Conservation (phyloP, 352 stramenopile species). For the Phytophthora vignae region DNA sequence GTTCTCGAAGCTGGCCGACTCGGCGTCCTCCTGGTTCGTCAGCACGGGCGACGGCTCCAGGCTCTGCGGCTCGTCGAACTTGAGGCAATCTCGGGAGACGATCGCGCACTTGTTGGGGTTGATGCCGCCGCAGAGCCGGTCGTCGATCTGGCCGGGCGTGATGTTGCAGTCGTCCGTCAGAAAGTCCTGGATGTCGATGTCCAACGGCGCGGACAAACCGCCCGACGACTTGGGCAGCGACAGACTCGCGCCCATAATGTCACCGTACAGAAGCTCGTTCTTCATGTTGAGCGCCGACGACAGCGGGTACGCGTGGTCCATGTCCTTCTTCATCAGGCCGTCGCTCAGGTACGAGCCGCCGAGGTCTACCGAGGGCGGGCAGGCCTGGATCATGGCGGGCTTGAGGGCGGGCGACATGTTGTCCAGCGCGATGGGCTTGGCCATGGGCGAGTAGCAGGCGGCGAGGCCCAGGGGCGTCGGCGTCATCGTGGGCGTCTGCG, state of each 20-base stretch:
- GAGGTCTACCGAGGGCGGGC: constrained; percentile 71
- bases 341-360: constrained; percentile 53
- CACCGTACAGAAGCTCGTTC: constrained; percentile 53
- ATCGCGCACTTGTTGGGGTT: constrained; percentile 66
- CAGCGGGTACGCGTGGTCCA: constrained; percentile 46
- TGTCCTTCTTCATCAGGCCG: constrained; percentile 45
- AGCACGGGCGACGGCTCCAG: constrained; percentile 34
- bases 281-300: constrained; percentile 53
- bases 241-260: constrained; percentile 44
- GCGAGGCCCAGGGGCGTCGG: constrained; percentile 43
- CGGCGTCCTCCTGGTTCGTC: constrained; percentile 32
- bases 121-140: constrained; percentile 40
- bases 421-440: constrained; percentile 79
- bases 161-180: constrained; percentile 81
- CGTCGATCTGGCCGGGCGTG: constrained; percentile 57
- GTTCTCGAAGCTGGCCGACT: constrained; percentile 64
- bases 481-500: constrained; percentile 38
- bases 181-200: constrained; percentile 86
- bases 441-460: constrained; percentile 80
- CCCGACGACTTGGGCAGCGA: constrained; percentile 34
- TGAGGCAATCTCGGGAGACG: constrained; percentile 75
- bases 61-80: constrained; percentile 50
- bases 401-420: constrained; percentile 90
- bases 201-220: constrained; percentile 42
- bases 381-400: constrained; percentile 58